Evolutionary conservation across 78 protist species (phyloP).

Genomic region (Trichosphaerium sp.): DNA sequence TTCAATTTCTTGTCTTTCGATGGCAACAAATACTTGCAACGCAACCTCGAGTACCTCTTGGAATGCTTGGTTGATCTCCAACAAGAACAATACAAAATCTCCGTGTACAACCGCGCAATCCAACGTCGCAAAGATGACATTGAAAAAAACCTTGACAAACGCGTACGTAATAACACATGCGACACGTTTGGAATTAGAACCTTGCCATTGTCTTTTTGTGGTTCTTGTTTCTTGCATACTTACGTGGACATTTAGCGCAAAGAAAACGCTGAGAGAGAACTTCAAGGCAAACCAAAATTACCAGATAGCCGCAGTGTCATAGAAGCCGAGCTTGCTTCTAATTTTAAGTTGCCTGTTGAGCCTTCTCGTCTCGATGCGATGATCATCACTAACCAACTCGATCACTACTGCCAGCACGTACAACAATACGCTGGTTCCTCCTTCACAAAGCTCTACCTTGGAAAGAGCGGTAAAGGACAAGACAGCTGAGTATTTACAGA

Average conservation of each 20-base stretch:
- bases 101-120: slow-evolving; percentile 18
- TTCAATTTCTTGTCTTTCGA: slow-evolving; percentile 57
- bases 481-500: no score
- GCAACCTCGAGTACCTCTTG: slow-evolving; percentile 53
- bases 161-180: no score
- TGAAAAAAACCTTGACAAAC: no score
- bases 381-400: slow-evolving; percentile 48
- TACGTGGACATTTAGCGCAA: no score
- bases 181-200: no score
- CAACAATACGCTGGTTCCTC: slow-evolving; percentile 34
- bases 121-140: background rate
- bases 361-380: slow-evolving; percentile 54
- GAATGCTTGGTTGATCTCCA: slow-evolving; percentile 48
- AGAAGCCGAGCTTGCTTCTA: background rate
- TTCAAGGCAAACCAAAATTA: slow-evolving; percentile 12
- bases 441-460: slow-evolving; percentile 21
- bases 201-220: no score
- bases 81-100: slow-evolving; percentile 36
- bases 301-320: slow-evolving; percentile 28
- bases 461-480: no score
- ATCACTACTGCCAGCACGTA: slow-evolving; percentile 57
- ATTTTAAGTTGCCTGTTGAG: slow-evolving; percentile 20
- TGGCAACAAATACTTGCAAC: slow-evolving; percentile 48
- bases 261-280: no score
- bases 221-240: no score